These are phyloP conservation scores for Citrus unshiu DNA, from an alignment of 345 rosid genomes.

Conservation along the genomic window DNA sequence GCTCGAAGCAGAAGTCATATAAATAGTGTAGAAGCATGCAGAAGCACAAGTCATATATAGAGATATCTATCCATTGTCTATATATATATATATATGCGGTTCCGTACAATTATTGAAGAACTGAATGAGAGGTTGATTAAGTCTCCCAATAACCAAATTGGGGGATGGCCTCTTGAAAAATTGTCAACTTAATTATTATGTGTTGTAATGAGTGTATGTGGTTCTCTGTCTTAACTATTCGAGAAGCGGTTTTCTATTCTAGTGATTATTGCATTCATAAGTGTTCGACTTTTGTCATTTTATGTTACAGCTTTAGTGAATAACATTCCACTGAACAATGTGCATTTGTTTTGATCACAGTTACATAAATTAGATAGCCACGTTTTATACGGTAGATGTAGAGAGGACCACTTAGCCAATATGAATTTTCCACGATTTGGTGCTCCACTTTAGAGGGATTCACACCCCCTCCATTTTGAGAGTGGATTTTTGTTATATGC, in stretches of 20 bases:
- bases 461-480: neutral
- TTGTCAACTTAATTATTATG: neutral
- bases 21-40: neutral
- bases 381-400: constrained; percentile 4
- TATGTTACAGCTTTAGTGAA: neutral
- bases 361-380: constrained; percentile 10
- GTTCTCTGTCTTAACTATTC: neutral
- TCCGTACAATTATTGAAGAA: neutral
- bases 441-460: constrained; percentile 10
- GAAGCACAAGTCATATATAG: neutral
- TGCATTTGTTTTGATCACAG: constrained; percentile 1
- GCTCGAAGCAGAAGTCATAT: neutral
- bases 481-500: neutral
- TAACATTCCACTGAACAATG: constrained; percentile 9
- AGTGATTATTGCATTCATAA: constrained; percentile 16
- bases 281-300: neutral
- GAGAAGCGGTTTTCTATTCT: constrained; percentile 14
- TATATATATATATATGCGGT: neutral
- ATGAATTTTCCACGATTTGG: constrained; percentile 18
- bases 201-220: neutral
- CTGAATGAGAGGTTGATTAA: neutral
- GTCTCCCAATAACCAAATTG: constrained; percentile 19
- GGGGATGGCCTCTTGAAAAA: constrained; percentile 4
- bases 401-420: constrained; percentile 34
- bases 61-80: neutral